Conservation (phyloP, 768 basidiomycete species). For the Xerocomus potaroensis region DNA sequence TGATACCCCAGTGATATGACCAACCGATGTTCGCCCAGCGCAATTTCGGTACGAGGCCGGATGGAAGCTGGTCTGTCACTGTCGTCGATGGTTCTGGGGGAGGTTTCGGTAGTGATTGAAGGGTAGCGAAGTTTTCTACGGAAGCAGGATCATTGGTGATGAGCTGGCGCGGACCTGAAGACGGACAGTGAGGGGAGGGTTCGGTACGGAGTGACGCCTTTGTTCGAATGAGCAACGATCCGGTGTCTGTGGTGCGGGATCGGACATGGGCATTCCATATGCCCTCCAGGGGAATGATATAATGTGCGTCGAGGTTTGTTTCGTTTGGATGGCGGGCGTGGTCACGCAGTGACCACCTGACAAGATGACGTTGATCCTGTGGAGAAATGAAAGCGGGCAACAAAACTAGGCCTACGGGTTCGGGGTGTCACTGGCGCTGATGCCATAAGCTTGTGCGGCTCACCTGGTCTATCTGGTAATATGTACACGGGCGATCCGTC, state of each 20-base stretch:
- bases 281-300: slow-evolving; percentile 66
- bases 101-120: slow-evolving; percentile 56
- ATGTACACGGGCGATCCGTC: slow-evolving; percentile 2
- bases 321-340: slow-evolving; percentile 81
- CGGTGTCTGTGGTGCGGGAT: slow-evolving; percentile 27
- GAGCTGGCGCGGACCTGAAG: slow-evolving; percentile 57
- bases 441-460: slow-evolving; percentile 11
- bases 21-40: slow-evolving; percentile 97
- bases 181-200: slow-evolving; percentile 4
- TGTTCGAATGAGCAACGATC: slow-evolving; percentile 39
- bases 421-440: neutral
- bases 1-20: slow-evolving; percentile 96
- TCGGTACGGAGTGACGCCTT: slow-evolving; percentile 22
- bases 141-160: slow-evolving; percentile 71
- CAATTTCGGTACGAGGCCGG: slow-evolving; percentile 66
- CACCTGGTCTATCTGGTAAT: slow-evolving; percentile 37
- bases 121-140: slow-evolving; percentile 45
- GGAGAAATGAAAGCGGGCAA: slow-evolving; percentile 69
- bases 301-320: slow-evolving; percentile 88
- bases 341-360: slow-evolving; percentile 66
- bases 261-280: slow-evolving; percentile 66
- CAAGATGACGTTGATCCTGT: slow-evolving; percentile 60
- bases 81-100: slow-evolving; percentile 63
- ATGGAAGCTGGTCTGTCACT: slow-evolving; percentile 44
- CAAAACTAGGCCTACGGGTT: slow-evolving; percentile 71